phyloP scores from a whole-genome alignment of 2,329 filamentous ascomycete species.

The Arthrobotrys sinensis region DNA sequence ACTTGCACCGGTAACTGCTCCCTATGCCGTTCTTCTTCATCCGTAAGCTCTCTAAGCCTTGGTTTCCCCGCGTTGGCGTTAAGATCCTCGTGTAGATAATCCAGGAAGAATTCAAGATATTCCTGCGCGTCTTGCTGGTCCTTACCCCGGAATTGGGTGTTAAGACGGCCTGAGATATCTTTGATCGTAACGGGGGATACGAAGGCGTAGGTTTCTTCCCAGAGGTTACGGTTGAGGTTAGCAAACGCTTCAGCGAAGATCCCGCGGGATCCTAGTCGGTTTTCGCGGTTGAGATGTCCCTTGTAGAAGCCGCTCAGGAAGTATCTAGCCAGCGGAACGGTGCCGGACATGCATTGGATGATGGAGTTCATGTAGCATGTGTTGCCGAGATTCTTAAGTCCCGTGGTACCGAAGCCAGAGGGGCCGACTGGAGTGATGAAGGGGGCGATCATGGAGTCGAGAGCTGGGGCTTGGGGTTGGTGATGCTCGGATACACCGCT shows the following conservation, averaged over 20 bases:
- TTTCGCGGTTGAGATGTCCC: slow-evolving; percentile 85
- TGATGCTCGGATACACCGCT: slow-evolving; percentile 80
- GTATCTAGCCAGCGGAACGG: slow-evolving; percentile 93
- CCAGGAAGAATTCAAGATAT: slow-evolving; percentile 85
- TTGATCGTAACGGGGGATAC: slow-evolving; percentile 64
- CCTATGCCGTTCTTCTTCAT: slow-evolving; percentile 74
- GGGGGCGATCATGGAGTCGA: slow-evolving; percentile 77
- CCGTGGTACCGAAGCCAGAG: slow-evolving; percentile 78
- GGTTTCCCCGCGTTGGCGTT: slow-evolving; percentile 77
- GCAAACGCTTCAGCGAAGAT: slow-evolving; percentile 74
- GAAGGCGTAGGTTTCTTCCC: slow-evolving; percentile 63
- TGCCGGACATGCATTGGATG: slow-evolving; percentile 91
- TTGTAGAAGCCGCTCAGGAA: slow-evolving; percentile 84
- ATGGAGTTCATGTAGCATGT: slow-evolving; percentile 99
- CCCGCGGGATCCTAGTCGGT: slow-evolving; percentile 77
- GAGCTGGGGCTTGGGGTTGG: slow-evolving; percentile 84
- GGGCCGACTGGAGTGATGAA: slow-evolving; percentile 76
- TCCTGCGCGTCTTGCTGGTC: slow-evolving; percentile 93
- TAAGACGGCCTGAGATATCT: slow-evolving; percentile 77
- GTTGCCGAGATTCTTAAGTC: slow-evolving; percentile 91
- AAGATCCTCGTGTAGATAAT: slow-evolving; percentile 87
- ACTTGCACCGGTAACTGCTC: slow-evolving; percentile 75
- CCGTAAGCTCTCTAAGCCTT: slow-evolving; percentile 74
- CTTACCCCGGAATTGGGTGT: slow-evolving; percentile 79
- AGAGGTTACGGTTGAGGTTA: slow-evolving; percentile 68